Evolutionary conservation across 768 basidiomycete genomes (phyloP).

Genomic region (Rhodotorula graminis): DNA sequence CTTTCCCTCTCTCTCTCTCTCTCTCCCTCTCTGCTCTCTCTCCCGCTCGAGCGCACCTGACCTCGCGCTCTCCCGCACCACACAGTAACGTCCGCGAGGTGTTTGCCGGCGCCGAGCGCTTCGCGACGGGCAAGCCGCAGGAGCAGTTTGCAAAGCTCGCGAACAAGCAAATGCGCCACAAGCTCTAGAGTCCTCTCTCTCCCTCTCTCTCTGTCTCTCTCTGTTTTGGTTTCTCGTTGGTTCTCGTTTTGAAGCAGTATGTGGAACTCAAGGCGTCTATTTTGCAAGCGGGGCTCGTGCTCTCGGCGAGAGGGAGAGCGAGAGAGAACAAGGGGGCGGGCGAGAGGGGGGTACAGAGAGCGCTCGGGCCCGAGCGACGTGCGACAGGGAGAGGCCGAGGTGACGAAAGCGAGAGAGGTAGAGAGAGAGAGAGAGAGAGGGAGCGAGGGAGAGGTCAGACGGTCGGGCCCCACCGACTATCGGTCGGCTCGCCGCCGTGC

Average conservation of each 20-base stretch:
- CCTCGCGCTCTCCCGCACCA: accelerated
- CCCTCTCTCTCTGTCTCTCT: neutral
- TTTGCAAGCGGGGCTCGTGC: neutral
- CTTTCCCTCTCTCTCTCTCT: neutral
- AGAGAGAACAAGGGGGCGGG: too few species aligned
- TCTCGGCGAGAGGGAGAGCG: too few species aligned
- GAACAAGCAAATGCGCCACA: constrained; percentile 24
- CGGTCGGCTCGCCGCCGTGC: constrained; percentile 1
- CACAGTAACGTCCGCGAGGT: constrained; percentile 36
- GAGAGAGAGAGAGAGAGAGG: neutral
- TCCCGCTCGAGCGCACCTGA: neutral
- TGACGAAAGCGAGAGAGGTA: neutral
- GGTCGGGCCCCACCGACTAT: constrained; percentile 4
- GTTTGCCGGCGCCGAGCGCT: constrained; percentile 52
- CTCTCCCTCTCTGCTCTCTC: too few species aligned
- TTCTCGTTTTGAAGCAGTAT: too few species aligned
- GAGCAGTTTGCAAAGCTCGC: constrained; percentile 52
- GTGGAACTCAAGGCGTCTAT: neutral
- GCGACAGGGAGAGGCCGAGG: too few species aligned
- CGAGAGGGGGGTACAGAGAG: too few species aligned
- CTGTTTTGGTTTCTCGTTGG: too few species aligned
- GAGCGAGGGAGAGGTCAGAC: neutral
- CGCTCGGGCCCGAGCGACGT: too few species aligned
- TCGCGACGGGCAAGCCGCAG: constrained; percentile 59
- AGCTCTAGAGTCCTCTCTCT: constrained; percentile 11